These are phyloP conservation scores for Angophora floribunda DNA, from an alignment of 345 rosid genomes.

Conservation along the genomic window DNA sequence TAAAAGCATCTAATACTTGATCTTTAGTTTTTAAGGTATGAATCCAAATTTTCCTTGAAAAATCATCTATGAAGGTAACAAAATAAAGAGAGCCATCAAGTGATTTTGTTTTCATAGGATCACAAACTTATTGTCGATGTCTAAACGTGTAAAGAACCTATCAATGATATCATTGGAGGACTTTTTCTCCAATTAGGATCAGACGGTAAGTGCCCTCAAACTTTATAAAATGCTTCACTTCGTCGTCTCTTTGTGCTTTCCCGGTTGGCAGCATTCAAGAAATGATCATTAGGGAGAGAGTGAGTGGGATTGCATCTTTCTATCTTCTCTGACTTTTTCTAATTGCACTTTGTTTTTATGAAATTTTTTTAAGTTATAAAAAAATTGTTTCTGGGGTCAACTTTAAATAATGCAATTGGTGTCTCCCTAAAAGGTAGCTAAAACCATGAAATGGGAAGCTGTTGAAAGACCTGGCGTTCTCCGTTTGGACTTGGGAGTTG, in stretches of 20 bases:
- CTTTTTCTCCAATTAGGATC: neutral
- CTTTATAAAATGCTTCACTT: neutral
- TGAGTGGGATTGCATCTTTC: neutral
- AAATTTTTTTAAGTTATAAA: neutral
- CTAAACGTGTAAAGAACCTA: neutral
- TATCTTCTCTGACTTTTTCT: neutral
- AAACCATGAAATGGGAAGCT: neutral
- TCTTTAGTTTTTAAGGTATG: too few species aligned
- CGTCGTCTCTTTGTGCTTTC: neutral
- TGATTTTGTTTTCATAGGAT: too few species aligned
- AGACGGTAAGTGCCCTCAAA: neutral
- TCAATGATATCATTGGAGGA: neutral
- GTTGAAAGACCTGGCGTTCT: neutral
- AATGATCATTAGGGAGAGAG: neutral
- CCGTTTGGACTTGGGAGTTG: neutral
- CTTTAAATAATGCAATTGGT: neutral
- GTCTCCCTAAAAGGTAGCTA: neutral
- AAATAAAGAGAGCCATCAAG: too few species aligned
- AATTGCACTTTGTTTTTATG: neutral
- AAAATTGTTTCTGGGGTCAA: neutral
- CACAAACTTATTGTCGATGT: neutral
- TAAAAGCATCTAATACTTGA: too few species aligned
- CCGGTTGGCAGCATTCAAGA: neutral
- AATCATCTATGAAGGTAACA: too few species aligned
- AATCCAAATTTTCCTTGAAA: too few species aligned